Evolutionary conservation across 2,329 filamentous ascomycete species (phyloP).

Genomic region (Xylariaceae sp.): DNA sequence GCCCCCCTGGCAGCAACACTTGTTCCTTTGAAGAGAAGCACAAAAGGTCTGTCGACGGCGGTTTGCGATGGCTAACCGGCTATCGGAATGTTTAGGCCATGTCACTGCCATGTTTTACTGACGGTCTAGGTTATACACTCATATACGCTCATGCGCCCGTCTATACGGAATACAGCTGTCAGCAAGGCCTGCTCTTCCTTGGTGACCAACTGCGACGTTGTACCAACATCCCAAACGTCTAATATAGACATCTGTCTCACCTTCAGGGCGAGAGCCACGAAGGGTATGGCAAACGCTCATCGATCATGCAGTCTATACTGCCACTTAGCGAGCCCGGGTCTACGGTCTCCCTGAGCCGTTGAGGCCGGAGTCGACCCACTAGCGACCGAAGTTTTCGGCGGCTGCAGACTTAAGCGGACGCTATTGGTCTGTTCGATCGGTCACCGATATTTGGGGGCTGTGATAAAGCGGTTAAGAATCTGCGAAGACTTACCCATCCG

Average conservation of each 20-base stretch:
- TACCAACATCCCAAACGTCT: constrained; percentile 1
- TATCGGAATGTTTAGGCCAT: background rate
- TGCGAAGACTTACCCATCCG: constrained; percentile 1
- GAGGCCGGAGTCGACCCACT: constrained; percentile 12
- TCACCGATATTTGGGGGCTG: constrained; percentile 16
- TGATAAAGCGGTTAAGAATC: background rate
- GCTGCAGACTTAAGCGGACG: background rate
- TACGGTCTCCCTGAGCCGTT: background rate
- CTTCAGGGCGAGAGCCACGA: constrained; percentile 6
- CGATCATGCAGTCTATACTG: background rate
- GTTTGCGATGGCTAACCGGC: background rate
- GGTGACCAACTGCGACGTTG: constrained; percentile 4
- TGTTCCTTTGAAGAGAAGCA: background rate
- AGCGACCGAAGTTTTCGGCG: constrained; percentile 8
- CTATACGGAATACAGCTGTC: constrained; percentile 1
- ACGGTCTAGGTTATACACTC: background rate
- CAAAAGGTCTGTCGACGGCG: background rate
- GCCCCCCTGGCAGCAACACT: background rate
- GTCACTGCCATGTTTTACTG: constrained; percentile 1
- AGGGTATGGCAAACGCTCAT: constrained; percentile 5
- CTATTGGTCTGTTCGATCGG: constrained; percentile 10
- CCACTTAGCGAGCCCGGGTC: constrained; percentile 2
- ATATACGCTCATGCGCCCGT: background rate
- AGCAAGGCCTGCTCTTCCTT: constrained; percentile 3
- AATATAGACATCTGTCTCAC: background rate